phyloP scores from a whole-genome alignment of 768 basidiomycete species.

The Rhodotorula kratochvilovae region DNA sequence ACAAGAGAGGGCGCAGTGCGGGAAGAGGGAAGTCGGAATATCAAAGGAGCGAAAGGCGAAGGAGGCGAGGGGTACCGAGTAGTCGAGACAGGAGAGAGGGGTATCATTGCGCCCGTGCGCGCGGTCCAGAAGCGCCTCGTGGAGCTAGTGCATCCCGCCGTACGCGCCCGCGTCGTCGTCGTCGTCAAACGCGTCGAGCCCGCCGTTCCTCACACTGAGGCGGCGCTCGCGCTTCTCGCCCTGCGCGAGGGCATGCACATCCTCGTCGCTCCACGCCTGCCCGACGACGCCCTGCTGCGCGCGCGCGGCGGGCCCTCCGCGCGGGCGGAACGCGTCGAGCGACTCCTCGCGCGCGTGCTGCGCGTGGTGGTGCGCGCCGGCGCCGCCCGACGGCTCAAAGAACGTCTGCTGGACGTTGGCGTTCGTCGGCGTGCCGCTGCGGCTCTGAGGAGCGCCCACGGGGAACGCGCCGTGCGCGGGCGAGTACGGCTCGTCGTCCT shows the following conservation, averaged over 20 bases:
- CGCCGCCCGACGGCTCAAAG: conserved; percentile 13
- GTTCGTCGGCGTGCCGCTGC: conserved; percentile 39
- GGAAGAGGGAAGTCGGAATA: too few relatives aligned
- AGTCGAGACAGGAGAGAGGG: too few relatives aligned
- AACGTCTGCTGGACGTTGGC: conserved; percentile 43
- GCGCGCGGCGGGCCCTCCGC: neutral
- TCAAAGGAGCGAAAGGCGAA: too few relatives aligned
- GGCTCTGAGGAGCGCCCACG: neutral
- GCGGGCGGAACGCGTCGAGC: neutral
- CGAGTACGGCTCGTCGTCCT: neutral
- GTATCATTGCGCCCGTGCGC: too few relatives aligned
- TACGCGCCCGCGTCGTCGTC: neutral
- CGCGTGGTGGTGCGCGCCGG: neutral
- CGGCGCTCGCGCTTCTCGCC: neutral
- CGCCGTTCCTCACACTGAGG: conserved; percentile 2
- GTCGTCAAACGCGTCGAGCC: neutral
- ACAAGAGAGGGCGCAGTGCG: too few relatives aligned
- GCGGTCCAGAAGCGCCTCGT: too few relatives aligned
- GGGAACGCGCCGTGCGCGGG: neutral
- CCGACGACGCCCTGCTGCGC: neutral
- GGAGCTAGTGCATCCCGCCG: conserved; percentile 16
- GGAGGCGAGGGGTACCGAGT: too few relatives aligned
- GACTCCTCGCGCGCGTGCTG: neutral
- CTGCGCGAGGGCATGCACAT: neutral
- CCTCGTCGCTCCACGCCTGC: neutral